These are phyloP conservation scores for Saccharomycopsis selenospora DNA, from an alignment of 805 yeast genomes.

Conservation along the genomic window DNA sequence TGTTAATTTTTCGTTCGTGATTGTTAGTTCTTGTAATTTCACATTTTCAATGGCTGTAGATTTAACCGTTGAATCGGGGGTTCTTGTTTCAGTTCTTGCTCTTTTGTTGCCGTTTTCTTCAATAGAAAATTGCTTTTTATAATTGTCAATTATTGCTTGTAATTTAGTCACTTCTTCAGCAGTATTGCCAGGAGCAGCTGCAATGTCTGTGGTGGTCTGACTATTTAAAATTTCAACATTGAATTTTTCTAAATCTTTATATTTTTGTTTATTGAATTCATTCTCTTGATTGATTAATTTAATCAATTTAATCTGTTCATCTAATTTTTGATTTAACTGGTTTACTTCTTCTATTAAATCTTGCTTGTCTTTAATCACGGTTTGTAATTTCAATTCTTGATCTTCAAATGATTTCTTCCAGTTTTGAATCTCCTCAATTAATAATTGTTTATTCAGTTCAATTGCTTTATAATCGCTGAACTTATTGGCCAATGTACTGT, in stretches of 20 bases:
- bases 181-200: background rate
- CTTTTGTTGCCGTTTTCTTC: constrained; percentile 17
- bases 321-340: background rate
- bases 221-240: too few relatives aligned
- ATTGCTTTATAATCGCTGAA: too few relatives aligned
- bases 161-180: constrained; percentile 6
- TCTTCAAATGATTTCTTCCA: constrained; percentile 29
- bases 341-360: background rate
- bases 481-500: too few relatives aligned
- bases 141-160: background rate
- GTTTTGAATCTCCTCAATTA: constrained; percentile 49
- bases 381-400: background rate
- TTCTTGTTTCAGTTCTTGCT: too few relatives aligned
- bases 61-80: constrained; percentile 18
- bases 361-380: background rate
- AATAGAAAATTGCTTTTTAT: background rate
- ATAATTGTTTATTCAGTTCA: too few relatives aligned
- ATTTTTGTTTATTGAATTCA: background rate
- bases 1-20: constrained; percentile 32
- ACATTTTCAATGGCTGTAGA: constrained; percentile 30
- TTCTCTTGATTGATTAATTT: background rate
- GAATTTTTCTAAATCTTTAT: background rate
- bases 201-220: background rate
- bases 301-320: background rate
- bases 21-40: constrained; percentile 31